A percentile compares a stretch with the other conserved stretches of the same genome.
Evolutionary conservation across 768 basidiomycete genomes (phyloP).

Genomic region (Megacollybia marginata): DNA sequence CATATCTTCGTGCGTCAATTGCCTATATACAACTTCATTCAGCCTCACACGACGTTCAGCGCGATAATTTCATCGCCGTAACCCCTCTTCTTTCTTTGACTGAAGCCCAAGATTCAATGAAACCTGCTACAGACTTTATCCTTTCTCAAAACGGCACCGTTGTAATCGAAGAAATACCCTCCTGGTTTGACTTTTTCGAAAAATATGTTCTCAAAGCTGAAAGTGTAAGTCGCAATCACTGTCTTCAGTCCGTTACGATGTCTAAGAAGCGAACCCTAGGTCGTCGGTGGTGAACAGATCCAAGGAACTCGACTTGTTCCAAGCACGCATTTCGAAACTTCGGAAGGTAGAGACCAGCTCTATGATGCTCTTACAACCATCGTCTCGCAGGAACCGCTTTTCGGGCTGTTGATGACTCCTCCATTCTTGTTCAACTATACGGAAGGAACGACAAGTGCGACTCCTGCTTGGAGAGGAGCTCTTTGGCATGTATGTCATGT

Average conservation of each 20-base stretch:
- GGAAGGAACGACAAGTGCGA: conserved; percentile 11
- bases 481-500: conserved; percentile 15
- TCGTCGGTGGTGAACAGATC: conserved; percentile 17
- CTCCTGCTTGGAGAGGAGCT: conserved; percentile 15
- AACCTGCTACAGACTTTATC: conserved; percentile 18
- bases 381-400: no score
- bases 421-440: conserved; percentile 13
- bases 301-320: conserved; percentile 21
- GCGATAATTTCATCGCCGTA: conserved; percentile 18
- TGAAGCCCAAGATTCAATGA: conserved; percentile 19
- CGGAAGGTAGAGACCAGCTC: conserved; percentile 13
- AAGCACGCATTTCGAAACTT: conserved; percentile 15
- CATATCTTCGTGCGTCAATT: conserved; percentile 19
- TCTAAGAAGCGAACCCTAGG: conserved; percentile 1
- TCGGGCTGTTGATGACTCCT: conserved; percentile 1
- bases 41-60: conserved; percentile 13
- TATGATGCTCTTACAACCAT: conserved; percentile 3
- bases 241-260: not conserved
- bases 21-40: not conserved
- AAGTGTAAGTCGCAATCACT: conserved; percentile 2
- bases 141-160: conserved; percentile 18
- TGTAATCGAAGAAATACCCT: conserved; percentile 20
- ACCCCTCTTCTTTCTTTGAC: conserved; percentile 18
- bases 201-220: conserved; percentile 20
- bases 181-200: conserved; percentile 23